Evolutionary conservation across 2,329 filamentous ascomycete genomes (phyloP).

Genomic region (Paecilomyces formosus): DNA sequence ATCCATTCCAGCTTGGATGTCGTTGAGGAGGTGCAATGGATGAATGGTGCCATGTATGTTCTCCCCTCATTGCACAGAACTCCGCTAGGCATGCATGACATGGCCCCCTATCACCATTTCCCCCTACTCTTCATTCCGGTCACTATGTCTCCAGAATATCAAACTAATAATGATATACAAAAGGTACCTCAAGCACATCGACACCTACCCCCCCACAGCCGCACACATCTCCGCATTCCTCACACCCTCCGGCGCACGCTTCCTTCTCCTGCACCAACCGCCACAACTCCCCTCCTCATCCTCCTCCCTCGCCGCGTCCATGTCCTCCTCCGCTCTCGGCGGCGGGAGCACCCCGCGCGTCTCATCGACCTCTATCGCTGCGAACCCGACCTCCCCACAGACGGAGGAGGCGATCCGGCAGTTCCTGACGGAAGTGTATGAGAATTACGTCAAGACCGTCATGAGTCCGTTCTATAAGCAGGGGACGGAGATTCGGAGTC

Average conservation of each 20-base stretch:
- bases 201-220: constrained; percentile 78
- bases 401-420: constrained; percentile 93
- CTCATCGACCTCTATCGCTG: constrained; percentile 63
- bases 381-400: constrained; percentile 79
- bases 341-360: constrained; percentile 28
- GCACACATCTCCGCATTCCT: constrained; percentile 93
- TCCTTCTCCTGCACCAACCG: constrained; percentile 87
- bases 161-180: not conserved
- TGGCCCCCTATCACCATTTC: not conserved
- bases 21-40: constrained; percentile 95
- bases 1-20: constrained; percentile 90
- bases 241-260: constrained; percentile 85
- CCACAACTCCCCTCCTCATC: constrained; percentile 39
- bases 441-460: constrained; percentile 90
- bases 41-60: constrained; percentile 68
- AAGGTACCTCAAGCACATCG: constrained; percentile 93
- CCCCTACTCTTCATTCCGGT: not conserved
- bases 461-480: constrained; percentile 95
- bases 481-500: constrained; percentile 78
- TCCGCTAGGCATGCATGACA: not conserved
- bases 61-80: not conserved
- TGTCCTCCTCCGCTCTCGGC: constrained; percentile 19
- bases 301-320: constrained; percentile 23
- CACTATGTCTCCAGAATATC: not conserved
- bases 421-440: constrained; percentile 93